phyloP scores from a whole-genome alignment of 768 basidiomycete species.

The Holtermanniella nyarrowii region DNA sequence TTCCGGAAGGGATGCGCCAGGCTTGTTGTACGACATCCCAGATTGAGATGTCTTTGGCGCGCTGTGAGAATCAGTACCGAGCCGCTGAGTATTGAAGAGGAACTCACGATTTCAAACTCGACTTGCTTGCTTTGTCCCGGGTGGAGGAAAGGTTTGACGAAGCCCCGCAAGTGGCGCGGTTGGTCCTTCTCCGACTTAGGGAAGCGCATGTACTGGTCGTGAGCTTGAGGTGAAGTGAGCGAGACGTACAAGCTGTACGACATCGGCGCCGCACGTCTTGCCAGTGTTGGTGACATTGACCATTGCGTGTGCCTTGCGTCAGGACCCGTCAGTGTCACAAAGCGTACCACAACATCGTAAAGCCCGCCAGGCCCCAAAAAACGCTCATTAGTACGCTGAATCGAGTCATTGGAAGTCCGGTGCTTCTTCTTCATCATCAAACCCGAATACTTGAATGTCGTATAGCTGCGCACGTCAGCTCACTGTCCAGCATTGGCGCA shows the following conservation, averaged over 20 bases:
- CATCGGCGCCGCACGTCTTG: conserved; percentile 34
- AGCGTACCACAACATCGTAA: conserved; percentile 28
- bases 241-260: conserved; percentile 39
- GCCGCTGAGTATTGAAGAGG: not conserved
- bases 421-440: conserved; percentile 20
- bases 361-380: conserved; percentile 27
- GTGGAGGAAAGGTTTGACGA: conserved; percentile 29
- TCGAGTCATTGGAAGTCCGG: conserved; percentile 19
- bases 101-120: conserved; percentile 30
- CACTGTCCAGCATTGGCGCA: not conserved
- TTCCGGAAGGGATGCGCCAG: conserved; percentile 61
- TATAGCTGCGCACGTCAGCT: conserved; percentile 19
- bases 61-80: conserved; percentile 10
- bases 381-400: conserved; percentile 39
- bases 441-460: conserved; percentile 30
- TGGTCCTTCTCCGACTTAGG: conserved; percentile 28
- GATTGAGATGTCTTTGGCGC: conserved; percentile 42
- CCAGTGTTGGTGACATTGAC: conserved; percentile 41
- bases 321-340: not conserved
- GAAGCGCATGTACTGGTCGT: conserved; percentile 33
- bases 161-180: conserved; percentile 39
- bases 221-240: conserved; percentile 1
- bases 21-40: conserved; percentile 70
- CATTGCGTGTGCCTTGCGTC: conserved; percentile 2
- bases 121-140: conserved; percentile 25